Conservation (phyloP, 495 filamentous ascomycete species). For the Neurospora sp. region DNA sequence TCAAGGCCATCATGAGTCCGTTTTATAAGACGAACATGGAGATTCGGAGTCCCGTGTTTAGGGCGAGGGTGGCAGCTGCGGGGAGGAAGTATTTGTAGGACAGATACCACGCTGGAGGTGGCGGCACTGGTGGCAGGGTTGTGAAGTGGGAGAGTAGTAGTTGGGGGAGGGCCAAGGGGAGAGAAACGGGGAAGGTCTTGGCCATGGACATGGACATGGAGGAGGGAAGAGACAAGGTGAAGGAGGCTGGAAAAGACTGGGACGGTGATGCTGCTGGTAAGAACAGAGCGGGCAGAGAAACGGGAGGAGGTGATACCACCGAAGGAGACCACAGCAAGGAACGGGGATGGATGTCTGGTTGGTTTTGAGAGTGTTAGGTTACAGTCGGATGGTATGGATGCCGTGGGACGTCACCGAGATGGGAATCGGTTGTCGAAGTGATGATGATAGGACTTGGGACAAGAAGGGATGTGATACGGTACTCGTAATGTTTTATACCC, state of each 20-base stretch:
- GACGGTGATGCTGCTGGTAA: not conserved
- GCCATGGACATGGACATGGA: not conserved
- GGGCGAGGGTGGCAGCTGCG: conserved; percentile 66
- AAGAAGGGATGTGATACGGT: not conserved
- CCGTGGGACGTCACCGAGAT: not conserved
- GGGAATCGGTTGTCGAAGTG: not conserved
- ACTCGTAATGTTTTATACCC: not conserved
- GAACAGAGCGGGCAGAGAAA: not conserved
- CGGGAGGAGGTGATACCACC: not conserved
- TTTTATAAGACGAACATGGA: conserved; percentile 79
- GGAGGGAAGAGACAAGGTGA: not conserved
- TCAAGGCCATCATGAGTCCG: conserved; percentile 95
- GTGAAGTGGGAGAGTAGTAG: not conserved
- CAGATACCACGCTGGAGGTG: not conserved
- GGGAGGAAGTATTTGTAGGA: conserved; percentile 81
- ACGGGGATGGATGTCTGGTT: not conserved
- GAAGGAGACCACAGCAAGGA: not conserved
- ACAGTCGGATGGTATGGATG: not conserved
- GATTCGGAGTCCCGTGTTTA: conserved; percentile 77
- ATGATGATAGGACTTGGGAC: not conserved
- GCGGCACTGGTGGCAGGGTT: not conserved
- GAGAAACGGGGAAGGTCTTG: not conserved
- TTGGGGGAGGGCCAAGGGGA: not conserved
- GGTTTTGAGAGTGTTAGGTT: not conserved
- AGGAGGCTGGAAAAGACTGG: not conserved